Evolutionary conservation across 2,329 filamentous ascomycete genomes (phyloP).

Genomic region (Lasiodiplodia hormozganensis): DNA sequence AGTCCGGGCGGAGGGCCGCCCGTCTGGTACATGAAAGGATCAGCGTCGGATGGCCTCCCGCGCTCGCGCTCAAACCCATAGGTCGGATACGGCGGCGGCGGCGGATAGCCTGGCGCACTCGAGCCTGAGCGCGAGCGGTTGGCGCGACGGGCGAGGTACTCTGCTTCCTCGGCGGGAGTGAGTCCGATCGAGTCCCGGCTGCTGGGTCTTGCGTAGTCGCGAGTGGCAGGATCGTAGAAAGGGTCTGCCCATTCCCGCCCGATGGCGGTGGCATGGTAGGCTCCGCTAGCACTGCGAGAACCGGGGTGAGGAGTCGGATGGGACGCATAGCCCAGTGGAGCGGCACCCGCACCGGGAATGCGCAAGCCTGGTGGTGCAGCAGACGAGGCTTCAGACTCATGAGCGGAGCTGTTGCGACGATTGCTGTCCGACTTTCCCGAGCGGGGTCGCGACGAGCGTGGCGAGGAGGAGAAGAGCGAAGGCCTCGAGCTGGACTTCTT

Average conservation of each 20-base stretch:
- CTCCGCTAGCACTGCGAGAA: constrained; percentile 45
- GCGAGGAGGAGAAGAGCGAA: constrained; percentile 38
- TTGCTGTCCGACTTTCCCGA: constrained; percentile 42
- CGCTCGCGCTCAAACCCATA: constrained; percentile 33
- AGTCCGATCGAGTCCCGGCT: constrained; percentile 40
- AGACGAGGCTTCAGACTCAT: constrained; percentile 32
- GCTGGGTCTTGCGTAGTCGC: constrained; percentile 40
- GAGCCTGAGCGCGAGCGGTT: constrained; percentile 35
- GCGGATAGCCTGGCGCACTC: background rate
- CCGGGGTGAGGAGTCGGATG: constrained; percentile 49
- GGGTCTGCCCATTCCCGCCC: constrained; percentile 10
- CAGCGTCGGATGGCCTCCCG: constrained; percentile 32
- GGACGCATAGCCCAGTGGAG: constrained; percentile 40
- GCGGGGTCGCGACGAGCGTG: constrained; percentile 34
- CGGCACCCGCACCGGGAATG: constrained; percentile 55
- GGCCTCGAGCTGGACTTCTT: constrained; percentile 42
- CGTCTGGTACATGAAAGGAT: constrained; percentile 33
- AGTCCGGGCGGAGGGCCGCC: constrained; percentile 39
- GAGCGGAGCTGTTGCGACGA: constrained; percentile 35
- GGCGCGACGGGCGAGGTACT: constrained; percentile 37
- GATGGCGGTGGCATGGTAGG: background rate
- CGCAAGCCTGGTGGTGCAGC: constrained; percentile 53
- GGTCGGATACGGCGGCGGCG: constrained; percentile 35
- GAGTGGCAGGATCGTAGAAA: constrained; percentile 1
- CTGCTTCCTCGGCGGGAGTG: constrained; percentile 39